These are phyloP conservation scores for Suhomyces sp. DNA, from an alignment of 805 yeast genomes.

Conservation along the genomic window DNA sequence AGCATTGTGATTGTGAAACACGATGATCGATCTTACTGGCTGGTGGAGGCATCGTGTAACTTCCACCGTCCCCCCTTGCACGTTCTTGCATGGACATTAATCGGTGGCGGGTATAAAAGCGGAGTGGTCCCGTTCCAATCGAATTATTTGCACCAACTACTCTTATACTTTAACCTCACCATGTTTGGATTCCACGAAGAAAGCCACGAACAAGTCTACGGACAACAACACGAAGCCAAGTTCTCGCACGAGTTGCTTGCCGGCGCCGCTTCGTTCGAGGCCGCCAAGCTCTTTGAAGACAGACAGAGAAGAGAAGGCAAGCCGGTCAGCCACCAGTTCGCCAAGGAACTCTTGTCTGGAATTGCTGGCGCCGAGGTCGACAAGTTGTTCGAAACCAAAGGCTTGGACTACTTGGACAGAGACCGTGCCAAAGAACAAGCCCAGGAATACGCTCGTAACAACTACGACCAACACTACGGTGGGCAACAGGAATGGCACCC, in stretches of 20 bases:
- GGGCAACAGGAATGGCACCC: conserved; percentile 27
- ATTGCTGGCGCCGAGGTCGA: conserved; percentile 34
- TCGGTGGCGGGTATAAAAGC: too few species aligned
- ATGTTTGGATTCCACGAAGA: conserved; percentile 30
- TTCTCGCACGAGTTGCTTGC: conserved; percentile 32
- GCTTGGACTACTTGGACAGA: conserved; percentile 32
- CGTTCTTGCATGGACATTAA: too few species aligned
- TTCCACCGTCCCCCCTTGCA: too few species aligned
- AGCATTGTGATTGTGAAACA: too few species aligned
- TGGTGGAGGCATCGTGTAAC: too few species aligned
- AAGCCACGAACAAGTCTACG: conserved; percentile 27
- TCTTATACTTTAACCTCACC: too few species aligned
- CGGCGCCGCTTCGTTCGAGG: conserved; percentile 35
- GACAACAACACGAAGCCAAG: conserved; percentile 30
- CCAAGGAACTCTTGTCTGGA: conserved; percentile 29
- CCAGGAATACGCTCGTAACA: conserved; percentile 16
- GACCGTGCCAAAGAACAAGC: conserved; percentile 26
- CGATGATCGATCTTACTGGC: too few species aligned
- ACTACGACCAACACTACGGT: conserved; percentile 31
- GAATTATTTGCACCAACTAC: too few species aligned
- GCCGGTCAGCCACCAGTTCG: conserved; percentile 30
- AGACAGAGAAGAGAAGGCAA: conserved; percentile 32
- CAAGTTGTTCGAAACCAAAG: conserved; percentile 34
- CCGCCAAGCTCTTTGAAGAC: conserved; percentile 31
- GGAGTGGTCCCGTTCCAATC: too few species aligned